A percentile compares a stretch with the other conserved stretches of the same genome.
phyloP scores from a whole-genome alignment of 164 flowering plant genomes.

The Brasenia schreberi region DNA sequence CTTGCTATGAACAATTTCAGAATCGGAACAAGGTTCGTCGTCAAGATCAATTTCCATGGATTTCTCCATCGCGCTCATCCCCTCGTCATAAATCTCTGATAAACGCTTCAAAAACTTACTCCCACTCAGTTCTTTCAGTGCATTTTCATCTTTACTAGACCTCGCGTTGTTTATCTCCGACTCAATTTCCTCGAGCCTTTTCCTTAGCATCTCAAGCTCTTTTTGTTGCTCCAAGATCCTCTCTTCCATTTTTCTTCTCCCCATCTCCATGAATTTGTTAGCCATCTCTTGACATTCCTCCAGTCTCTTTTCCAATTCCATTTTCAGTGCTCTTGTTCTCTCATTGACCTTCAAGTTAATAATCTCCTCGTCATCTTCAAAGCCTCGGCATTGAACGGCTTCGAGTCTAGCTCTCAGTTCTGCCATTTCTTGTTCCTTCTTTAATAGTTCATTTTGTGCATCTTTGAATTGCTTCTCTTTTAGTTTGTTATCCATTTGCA shows the following conservation, averaged over 20 bases:
- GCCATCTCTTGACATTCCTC: conserved; percentile 69
- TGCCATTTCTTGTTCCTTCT: conserved; percentile 77
- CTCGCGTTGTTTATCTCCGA: conserved; percentile 33
- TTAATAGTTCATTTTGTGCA: conserved; percentile 52
- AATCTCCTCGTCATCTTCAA: conserved; percentile 43
- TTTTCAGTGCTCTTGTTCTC: conserved; percentile 34
- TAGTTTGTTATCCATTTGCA: conserved; percentile 76
- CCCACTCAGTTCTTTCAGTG: conserved; percentile 23
- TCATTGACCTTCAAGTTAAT: conserved; percentile 68
- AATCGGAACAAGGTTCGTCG: conserved; percentile 9
- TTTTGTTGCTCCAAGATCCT: conserved; percentile 63
- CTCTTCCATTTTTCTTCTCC: conserved; percentile 79
- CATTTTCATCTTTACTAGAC: conserved; percentile 11
- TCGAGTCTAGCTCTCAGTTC: conserved; percentile 43
- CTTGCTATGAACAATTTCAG: background rate
- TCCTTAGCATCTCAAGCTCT: conserved; percentile 66
- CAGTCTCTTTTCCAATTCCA: conserved; percentile 56
- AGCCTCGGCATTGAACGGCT: conserved; percentile 22
- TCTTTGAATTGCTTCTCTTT: conserved; percentile 69
- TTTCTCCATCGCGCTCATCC: conserved; percentile 75
- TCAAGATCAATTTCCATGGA: conserved; percentile 54
- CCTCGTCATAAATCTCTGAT: conserved; percentile 39
- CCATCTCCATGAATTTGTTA: conserved; percentile 56
- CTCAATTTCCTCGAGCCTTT: conserved; percentile 68
- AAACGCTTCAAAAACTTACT: conserved; percentile 49